Evolutionary conservation across 176 grass and related monocot genomes (phyloP), one percentile per base, ranked within the genome.

Genomic region (Cymbopogon citratus): DNA sequence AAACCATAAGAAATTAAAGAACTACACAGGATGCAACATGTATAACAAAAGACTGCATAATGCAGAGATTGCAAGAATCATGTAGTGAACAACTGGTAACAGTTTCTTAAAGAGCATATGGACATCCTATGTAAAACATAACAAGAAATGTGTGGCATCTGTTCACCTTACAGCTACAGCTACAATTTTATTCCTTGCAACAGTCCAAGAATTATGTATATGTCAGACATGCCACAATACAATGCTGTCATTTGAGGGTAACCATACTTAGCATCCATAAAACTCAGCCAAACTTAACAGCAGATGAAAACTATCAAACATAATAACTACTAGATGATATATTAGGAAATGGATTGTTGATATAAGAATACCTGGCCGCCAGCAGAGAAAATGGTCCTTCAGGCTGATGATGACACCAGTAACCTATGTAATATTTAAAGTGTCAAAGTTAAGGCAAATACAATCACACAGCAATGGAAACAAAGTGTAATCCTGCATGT

Each of bases 301-400:
- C 7, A 73, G 44, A 25, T 66, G 28, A 78, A 33, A 76, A 73
- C 24, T 16, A 46, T 40, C 48, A 19, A 35, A 57, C 68, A 66
- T 71, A 48, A 25, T 48, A 48, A 29, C 27, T 63, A 82, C 23
- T 26, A 68, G 15, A 65, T 82, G 49, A 66, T 74, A 29, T 67
- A 85, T 3, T 24, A 59, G 52, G n/a, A 59, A 59, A 59, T 24
- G 54, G 54, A 59, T 59, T 24, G 21, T 59, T 21, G 54, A 59
- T 59, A 59, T 54, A 39, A 57, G 29, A 33, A 74, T 90, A 90
- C 80, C 74, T 90, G 79, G 13, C 27, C 79, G 25, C 29, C 74
- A 90, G 49, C 29, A 63, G 13, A 81, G 68, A 48, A 73, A 78
- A 38, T 74, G 36, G 40, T 48, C 26, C 27, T 69, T 52, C 70